phyloP scores from a whole-genome alignment of 176 grass and related monocot species.

The Avena insularis region DNA sequence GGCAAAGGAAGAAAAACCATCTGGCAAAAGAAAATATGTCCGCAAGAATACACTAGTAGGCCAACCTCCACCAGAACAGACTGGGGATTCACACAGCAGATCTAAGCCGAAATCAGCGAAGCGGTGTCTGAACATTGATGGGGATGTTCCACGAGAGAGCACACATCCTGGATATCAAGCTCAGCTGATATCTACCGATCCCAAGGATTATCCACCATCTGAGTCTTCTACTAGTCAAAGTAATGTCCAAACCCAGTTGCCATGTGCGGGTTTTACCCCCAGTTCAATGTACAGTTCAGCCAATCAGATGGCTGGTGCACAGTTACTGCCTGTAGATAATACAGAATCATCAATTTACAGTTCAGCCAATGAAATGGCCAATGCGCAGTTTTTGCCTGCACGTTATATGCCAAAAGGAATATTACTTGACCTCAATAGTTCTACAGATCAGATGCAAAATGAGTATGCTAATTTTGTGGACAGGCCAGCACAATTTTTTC shows the following conservation, averaged over 20 bases:
- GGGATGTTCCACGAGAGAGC: constrained; percentile 47
- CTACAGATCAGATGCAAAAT: constrained; percentile 34
- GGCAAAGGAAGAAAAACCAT: constrained; percentile 49
- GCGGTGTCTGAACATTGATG: constrained; percentile 62
- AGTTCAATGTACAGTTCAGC: constrained; percentile 22
- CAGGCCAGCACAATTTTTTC: constrained; percentile 11
- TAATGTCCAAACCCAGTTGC: constrained; percentile 28
- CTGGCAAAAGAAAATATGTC: constrained; percentile 82
- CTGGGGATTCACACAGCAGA: constrained; percentile 22
- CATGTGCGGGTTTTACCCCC: constrained; percentile 14
- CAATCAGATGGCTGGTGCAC: constrained; percentile 24
- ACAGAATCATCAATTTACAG: constrained; percentile 12
- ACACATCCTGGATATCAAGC: constrained; percentile 30
- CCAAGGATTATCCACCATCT: constrained; percentile 24
- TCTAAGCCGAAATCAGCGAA: constrained; percentile 45
- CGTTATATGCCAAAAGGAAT: constrained; percentile 39
- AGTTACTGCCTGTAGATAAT: constrained; percentile 31
- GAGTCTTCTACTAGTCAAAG: constrained; percentile 32
- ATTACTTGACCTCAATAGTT: constrained; percentile 62
- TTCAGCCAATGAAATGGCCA: constrained; percentile 22
- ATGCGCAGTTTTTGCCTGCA: constrained; percentile 27
- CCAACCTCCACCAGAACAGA: constrained; percentile 37
- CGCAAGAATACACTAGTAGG: constrained; percentile 50
- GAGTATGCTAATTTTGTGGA: constrained; percentile 37
- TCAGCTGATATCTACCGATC: constrained; percentile 26